phyloP scores from a whole-genome alignment of 202 grass and related monocot species.

The Dendrocalamus latiflorus region DNA sequence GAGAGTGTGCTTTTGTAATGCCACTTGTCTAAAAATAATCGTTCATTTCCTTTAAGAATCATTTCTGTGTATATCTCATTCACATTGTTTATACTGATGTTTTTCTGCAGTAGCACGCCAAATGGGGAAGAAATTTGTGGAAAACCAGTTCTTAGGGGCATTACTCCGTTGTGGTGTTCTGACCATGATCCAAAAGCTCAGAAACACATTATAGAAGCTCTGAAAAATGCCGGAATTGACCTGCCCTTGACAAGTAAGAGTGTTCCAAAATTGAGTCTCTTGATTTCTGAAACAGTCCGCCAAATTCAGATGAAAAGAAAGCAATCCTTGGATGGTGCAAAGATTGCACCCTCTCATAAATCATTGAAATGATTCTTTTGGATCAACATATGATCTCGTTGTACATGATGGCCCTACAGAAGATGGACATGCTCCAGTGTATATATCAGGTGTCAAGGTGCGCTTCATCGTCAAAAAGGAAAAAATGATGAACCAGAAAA shows the following conservation, averaged over 20 bases:
- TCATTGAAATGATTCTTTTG: conserved; percentile 25
- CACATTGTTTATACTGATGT: background rate
- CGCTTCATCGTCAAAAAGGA: background rate
- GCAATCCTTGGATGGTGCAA: background rate
- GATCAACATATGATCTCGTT: background rate
- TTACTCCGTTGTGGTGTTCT: conserved; percentile 42
- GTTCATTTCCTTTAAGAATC: background rate
- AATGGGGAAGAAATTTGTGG: conserved; percentile 51
- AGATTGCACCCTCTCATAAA: background rate
- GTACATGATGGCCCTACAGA: conserved; percentile 15
- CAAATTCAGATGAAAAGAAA: conserved; percentile 70
- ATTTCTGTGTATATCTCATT: background rate
- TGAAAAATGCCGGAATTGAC: conserved; percentile 52
- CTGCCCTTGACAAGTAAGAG: conserved; percentile 40
- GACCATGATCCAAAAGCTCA: conserved; percentile 50
- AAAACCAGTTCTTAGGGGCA: conserved; percentile 47
- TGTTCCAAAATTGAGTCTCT: conserved; percentile 42
- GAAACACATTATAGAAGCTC: conserved; percentile 44
- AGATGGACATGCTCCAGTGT: conserved; percentile 8
- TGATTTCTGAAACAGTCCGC: conserved; percentile 53
- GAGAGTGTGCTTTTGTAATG: background rate
- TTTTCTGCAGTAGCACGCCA: conserved; percentile 30
- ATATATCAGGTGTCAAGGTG: conserved; percentile 19
- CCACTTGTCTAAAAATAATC: background rate
- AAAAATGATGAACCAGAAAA: background rate